Conservation (phyloP, 768 basidiomycete genomes). For the Leccinum subtestaceum region DNA sequence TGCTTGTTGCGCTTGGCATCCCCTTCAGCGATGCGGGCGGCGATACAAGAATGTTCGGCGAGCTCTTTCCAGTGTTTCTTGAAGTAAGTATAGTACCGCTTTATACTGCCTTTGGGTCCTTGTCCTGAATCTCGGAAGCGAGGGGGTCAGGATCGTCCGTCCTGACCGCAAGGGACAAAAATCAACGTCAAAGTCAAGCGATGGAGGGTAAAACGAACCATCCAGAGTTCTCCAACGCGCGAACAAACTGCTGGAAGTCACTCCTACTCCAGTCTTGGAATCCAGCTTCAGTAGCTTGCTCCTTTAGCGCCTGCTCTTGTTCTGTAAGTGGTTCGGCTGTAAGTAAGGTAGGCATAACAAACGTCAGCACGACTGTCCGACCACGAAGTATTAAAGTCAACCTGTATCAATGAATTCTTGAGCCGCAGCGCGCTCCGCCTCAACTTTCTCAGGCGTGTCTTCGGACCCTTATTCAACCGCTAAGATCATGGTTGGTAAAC, state of each 20-base stretch:
- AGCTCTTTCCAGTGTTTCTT: constrained; percentile 83
- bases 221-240: constrained; percentile 72
- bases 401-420: constrained; percentile 89
- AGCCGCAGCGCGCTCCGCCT: constrained; percentile 72
- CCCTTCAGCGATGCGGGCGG: constrained; percentile 82
- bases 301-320: constrained; percentile 80
- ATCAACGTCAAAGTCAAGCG: background rate
- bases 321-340: constrained; percentile 90
- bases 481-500: constrained; percentile 20
- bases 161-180: constrained; percentile 35
- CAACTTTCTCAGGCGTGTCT: constrained; percentile 80
- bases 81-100: constrained; percentile 78
- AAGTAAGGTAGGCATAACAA: background rate
- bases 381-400: constrained; percentile 23
- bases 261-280: constrained; percentile 91
- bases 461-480: constrained; percentile 65
- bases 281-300: constrained; percentile 69
- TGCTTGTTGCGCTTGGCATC: constrained; percentile 88
- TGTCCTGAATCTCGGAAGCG: constrained; percentile 81
- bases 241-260: constrained; percentile 90
- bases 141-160: constrained; percentile 64
- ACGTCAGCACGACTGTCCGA: background rate
- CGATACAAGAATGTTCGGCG: constrained; percentile 72
- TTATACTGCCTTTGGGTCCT: constrained; percentile 70
- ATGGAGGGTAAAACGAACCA: constrained; percentile 49